phyloP scores from a whole-genome alignment of 108 stramenopile genomes.

The Aureococcus anophagefferens region DNA sequence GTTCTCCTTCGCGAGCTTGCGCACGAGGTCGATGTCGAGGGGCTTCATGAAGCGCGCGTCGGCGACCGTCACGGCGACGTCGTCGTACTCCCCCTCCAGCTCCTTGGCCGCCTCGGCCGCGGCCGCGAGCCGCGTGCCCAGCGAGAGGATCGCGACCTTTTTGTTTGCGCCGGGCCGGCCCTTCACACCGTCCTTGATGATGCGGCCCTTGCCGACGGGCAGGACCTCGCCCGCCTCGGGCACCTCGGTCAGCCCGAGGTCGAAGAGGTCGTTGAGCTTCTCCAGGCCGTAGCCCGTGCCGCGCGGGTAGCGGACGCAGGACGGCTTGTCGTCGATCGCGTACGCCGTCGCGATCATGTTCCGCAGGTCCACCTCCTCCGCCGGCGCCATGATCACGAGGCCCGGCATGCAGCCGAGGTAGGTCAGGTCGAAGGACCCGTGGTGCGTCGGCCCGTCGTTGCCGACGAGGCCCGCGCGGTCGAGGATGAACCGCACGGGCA shows the following conservation, averaged over 20 bases:
- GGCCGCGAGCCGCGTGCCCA: constrained; percentile 82
- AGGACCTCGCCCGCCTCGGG: constrained; percentile 45
- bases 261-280: constrained; percentile 64
- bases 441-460: constrained; percentile 94
- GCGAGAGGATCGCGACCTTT: constrained; percentile 34
- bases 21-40: constrained; percentile 76
- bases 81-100: constrained; percentile 64
- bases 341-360: constrained; percentile 89
- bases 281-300: constrained; percentile 87
- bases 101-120: constrained; percentile 76
- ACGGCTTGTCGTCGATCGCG: constrained; percentile 70
- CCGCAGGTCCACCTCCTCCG: constrained; percentile 81
- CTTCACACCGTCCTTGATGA: no score
- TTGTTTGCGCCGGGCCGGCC: no score
- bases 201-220: constrained; percentile 9
- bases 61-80: constrained; percentile 79
- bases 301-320: constrained; percentile 78
- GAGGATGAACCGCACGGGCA: constrained; percentile 86
- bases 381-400: constrained; percentile 86
- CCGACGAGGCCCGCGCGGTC: constrained; percentile 91
- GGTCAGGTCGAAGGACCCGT: constrained; percentile 73
- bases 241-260: constrained; percentile 63
- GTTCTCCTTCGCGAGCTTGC: constrained; percentile 73
- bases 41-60: constrained; percentile 97
- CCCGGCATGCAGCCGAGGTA: constrained; percentile 88